Base-by-base conservation (phyloP, 2,329 filamentous ascomycete genomes). In the Didymella pomorum region DNA sequence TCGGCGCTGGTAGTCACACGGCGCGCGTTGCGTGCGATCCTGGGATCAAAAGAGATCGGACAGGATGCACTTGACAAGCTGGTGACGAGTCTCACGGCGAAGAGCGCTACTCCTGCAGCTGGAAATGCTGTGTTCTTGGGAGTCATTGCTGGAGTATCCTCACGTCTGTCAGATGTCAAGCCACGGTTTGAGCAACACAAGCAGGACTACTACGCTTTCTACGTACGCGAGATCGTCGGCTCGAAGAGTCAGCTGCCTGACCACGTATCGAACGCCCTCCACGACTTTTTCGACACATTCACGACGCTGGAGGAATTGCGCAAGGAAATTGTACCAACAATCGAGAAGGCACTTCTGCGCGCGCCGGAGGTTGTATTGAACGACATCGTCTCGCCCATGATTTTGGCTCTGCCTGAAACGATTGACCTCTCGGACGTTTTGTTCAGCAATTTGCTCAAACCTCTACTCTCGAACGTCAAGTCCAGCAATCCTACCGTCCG, bases 341-440 rank as follows among this genome's bases (percentile, higher is more conserved):
- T 98, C 14, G 95, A 99, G 72, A 97, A 97, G 79, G 89, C 91
- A 6, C 83, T 99, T 54, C 80, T 99, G 44, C 86, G 96, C 73
- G 89, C 94, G 8, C 96, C 95, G 1, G 95, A 99, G 78, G 89
- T 97, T 42, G 87, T 97, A 14, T 81, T 98, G 26, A 88, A 89
- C 67, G 90, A 92, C 62, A 83, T 97, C 23, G 80, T 98, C 48
- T 86, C 89, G 6, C 87, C 89, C 12, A 82, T 98, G 44, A 83
- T 96, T 58, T 77, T 83, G 9, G 86, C 91, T 26, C 80, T 99
- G 7, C 87, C 92, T 1, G 73, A 80, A 26, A 80, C 81, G 6
- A 83, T 95, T 67, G 94, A 99, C 69, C 82, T 98, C 18, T 94
- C 94, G 9, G 85, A 87, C 35, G 79, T 90, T 4, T 82, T 98